phyloP scores from a whole-genome alignment of 1,284 basidiomycete genomes.

The Naganishia albida region DNA sequence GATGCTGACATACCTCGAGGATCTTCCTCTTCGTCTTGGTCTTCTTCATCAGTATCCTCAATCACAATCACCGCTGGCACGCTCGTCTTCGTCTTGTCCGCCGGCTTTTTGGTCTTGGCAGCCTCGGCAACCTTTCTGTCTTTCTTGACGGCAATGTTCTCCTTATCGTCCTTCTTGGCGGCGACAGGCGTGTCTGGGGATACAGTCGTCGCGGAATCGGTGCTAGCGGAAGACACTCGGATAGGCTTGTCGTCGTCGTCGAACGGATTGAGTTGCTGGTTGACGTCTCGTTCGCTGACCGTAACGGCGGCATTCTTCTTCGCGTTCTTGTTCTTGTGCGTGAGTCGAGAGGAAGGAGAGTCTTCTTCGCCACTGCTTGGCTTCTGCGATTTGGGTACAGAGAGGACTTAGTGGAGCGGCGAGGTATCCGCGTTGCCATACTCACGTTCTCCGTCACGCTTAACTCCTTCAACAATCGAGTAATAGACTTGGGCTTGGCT shows the following conservation, averaged over 20 bases:
- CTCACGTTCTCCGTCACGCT: constrained; percentile 27
- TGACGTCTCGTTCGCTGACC: constrained; percentile 18
- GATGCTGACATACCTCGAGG: constrained; percentile 9
- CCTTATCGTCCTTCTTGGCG: constrained; percentile 18
- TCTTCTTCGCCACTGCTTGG: constrained; percentile 22
- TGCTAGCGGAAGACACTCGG: constrained; percentile 22
- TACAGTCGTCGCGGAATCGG: constrained; percentile 24
- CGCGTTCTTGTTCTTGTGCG: not conserved
- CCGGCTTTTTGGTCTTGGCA: not conserved
- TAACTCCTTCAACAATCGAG: constrained; percentile 23
- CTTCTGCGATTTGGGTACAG: constrained; percentile 10
- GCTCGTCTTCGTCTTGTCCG: constrained; percentile 29
- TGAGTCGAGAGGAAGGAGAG: constrained; percentile 25
- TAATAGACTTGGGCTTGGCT: constrained; percentile 28
- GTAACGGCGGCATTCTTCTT: constrained; percentile 10
- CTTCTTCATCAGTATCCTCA: constrained; percentile 23
- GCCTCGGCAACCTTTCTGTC: not conserved
- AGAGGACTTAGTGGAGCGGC: not conserved
- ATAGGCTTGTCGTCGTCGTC: constrained; percentile 24
- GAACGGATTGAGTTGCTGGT: constrained; percentile 14
- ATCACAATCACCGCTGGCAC: constrained; percentile 16
- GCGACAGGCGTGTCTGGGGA: constrained; percentile 16
- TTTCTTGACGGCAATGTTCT: constrained; percentile 20
- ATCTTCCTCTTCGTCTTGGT: constrained; percentile 2
- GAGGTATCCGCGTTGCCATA: not conserved